A percentile compares a stretch with the other conserved stretches of the same genome.
Evolutionary conservation across 768 basidiomycete genomes (phyloP).

Genomic region (Boletus edulis): DNA sequence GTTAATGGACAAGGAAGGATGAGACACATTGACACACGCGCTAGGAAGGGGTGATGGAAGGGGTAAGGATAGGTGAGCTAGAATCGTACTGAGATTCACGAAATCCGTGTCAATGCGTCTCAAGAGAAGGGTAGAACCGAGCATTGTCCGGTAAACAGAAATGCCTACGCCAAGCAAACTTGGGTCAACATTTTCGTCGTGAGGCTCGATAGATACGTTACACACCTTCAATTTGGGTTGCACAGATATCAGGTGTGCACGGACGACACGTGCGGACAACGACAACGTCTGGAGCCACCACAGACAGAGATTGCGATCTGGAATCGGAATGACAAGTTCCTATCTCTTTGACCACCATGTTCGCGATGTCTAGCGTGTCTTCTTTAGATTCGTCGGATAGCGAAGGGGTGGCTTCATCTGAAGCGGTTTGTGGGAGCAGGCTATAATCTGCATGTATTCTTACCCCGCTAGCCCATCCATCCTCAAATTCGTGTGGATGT

Average conservation of each 20-base stretch:
- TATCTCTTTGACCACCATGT: conserved; percentile 5
- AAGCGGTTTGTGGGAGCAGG: conserved; percentile 5
- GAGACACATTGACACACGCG: conserved; percentile 49
- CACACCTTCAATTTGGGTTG: conserved; percentile 70
- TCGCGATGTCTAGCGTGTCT: neutral
- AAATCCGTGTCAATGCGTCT: conserved; percentile 79
- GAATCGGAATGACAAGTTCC: conserved; percentile 2
- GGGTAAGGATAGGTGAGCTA: conserved; percentile 36
- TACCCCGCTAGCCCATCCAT: conserved; percentile 29
- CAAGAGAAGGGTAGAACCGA: conserved; percentile 54
- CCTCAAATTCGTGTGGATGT: conserved; percentile 41
- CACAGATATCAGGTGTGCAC: conserved; percentile 59
- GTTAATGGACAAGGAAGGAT: conserved; percentile 50
- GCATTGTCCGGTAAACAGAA: conserved; percentile 68
- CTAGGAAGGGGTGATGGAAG: conserved; percentile 36
- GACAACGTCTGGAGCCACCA: conserved; percentile 32
- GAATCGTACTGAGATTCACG: conserved; percentile 60
- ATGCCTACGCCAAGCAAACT: conserved; percentile 46
- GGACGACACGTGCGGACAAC: conserved; percentile 66
- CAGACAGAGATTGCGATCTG: conserved; percentile 2
- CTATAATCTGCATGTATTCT: conserved; percentile 11
- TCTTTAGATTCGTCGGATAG: neutral
- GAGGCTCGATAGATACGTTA: neutral
- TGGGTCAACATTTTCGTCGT: conserved; percentile 6
- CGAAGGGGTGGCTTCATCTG: neutral